Evolutionary conservation across 768 basidiomycete genomes (phyloP).

Genomic region (Phylloporus sp.): DNA sequence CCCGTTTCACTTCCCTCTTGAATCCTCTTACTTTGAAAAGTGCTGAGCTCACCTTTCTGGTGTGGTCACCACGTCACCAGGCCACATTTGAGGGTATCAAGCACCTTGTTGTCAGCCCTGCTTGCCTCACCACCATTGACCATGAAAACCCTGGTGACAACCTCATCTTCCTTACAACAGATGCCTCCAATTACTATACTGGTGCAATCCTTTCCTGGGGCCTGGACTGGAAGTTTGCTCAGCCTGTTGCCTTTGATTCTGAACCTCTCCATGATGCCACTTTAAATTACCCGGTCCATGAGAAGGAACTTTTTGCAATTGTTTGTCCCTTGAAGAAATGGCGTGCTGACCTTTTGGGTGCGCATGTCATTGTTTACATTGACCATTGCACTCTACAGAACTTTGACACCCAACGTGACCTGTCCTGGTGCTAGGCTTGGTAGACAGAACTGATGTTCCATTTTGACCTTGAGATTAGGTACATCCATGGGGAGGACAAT

Average conservation of each 20-base stretch:
- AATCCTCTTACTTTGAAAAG: neutral
- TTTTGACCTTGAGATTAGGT: conserved; percentile 27
- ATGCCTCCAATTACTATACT: neutral
- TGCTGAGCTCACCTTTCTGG: neutral
- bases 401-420: neutral
- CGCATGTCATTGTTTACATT: conserved; percentile 15
- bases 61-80: neutral
- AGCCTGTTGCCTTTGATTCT: neutral
- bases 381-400: conserved; percentile 28
- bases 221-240: neutral
- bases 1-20: neutral
- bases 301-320: conserved; percentile 33
- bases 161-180: neutral
- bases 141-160: neutral
- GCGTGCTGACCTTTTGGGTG: conserved; percentile 18
- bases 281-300: conserved; percentile 31
- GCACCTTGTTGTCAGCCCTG: neutral
- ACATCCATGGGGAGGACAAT: conserved; percentile 27
- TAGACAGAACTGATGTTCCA: conserved; percentile 39
- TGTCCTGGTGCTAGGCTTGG: conserved; percentile 16
- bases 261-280: neutral
- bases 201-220: neutral
- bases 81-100: neutral
- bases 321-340: conserved; percentile 26
- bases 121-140: neutral